Evolutionary conservation across 2,329 filamentous ascomycete genomes (phyloP).

Genomic region (Diaporthe batatas): DNA sequence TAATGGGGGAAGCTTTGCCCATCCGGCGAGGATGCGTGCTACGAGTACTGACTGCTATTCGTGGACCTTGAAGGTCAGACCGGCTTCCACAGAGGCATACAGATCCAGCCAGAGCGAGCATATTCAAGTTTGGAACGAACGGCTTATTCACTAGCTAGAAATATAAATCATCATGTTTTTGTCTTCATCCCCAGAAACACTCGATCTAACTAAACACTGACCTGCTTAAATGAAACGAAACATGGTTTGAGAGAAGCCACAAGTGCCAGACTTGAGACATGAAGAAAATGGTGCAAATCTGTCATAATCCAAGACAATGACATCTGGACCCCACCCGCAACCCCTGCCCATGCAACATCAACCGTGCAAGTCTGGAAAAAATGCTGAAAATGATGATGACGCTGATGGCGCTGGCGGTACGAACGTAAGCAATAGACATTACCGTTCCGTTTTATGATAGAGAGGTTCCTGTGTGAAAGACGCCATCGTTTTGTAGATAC

Average conservation of each 20-base stretch:
- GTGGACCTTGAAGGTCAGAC: conserved; percentile 76
- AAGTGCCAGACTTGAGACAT: conserved; percentile 16
- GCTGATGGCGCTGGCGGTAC: neutral
- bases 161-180: neutral
- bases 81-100: conserved; percentile 58
- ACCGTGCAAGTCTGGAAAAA: neutral
- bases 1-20: conserved; percentile 61
- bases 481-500: neutral
- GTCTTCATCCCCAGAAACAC: neutral
- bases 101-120: neutral
- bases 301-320: neutral
- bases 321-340: too few relatives aligned
- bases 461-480: neutral
- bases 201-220: neutral
- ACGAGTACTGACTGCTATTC: conserved; percentile 76
- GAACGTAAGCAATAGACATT: conserved; percentile 40
- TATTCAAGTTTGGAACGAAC: neutral
- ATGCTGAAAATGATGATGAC: neutral
- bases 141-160: neutral
- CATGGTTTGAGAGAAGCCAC: neutral
- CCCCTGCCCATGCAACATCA: neutral
- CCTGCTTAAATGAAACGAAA: conserved; percentile 4
- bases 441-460: conserved; percentile 11
- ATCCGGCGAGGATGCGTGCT: conserved; percentile 68
- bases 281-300: neutral